phyloP scores from a whole-genome alignment of 2,329 filamentous ascomycete species.

The Monosporascus sp. region DNA sequence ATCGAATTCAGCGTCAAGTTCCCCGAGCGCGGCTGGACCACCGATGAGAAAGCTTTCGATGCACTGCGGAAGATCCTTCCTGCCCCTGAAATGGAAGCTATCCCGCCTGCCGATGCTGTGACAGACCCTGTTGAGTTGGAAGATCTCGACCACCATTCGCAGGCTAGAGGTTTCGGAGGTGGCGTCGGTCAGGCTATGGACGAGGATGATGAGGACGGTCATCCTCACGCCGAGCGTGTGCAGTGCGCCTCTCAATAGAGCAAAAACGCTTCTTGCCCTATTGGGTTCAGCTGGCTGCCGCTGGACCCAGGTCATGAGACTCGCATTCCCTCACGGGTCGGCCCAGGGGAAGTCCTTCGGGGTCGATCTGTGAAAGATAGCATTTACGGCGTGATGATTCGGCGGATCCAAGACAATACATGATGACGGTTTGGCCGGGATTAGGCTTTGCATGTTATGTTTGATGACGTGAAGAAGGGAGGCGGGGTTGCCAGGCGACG shows the following conservation, averaged over 20 bases:
- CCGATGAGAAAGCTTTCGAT: conserved; percentile 65
- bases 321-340: conserved; percentile 7
- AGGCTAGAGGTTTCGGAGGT: conserved; percentile 63
- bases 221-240: conserved; percentile 70
- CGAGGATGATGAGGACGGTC: conserved; percentile 73
- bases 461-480: conserved; percentile 9
- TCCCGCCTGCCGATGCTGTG: conserved; percentile 80
- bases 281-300: not conserved
- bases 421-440: conserved; percentile 17
- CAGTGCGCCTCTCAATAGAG: conserved; percentile 83
- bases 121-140: conserved; percentile 84
- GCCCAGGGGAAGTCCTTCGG: conserved; percentile 2
- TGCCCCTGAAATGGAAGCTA: conserved; percentile 53
- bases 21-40: conserved; percentile 70
- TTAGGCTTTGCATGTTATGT: conserved; percentile 17
- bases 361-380: conserved; percentile 12
- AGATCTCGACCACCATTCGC: conserved; percentile 69
- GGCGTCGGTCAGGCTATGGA: conserved; percentile 51
- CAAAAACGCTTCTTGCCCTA: not conserved
- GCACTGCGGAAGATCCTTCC: conserved; percentile 83
- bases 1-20: conserved; percentile 98
- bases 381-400: conserved; percentile 26
- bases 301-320: conserved; percentile 2
- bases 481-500: conserved; percentile 2
- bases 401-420: conserved; percentile 16